A percentile compares a stretch with the other conserved stretches of the same genome.
Evolutionary conservation across 2,329 filamentous ascomycete species (phyloP).

Genomic region (Endoconidiophora polonica): DNA sequence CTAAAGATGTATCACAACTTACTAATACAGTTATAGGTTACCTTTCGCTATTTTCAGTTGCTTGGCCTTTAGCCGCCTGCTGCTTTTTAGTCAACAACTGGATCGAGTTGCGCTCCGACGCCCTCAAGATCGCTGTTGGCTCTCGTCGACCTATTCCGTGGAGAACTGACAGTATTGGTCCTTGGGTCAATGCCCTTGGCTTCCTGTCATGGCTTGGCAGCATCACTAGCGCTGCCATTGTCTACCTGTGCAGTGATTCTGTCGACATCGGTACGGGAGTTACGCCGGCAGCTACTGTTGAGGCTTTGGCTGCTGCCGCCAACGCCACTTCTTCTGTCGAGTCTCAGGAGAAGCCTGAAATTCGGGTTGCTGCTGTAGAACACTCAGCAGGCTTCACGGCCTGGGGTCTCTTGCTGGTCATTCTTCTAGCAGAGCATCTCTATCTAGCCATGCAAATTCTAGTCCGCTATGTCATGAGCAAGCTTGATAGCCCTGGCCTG

Average conservation of each 20-base stretch:
- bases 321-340: neutral
- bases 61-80: constrained; percentile 84
- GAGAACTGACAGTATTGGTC: constrained; percentile 84
- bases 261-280: constrained; percentile 22
- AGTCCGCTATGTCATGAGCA: constrained; percentile 56
- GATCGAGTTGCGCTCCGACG: constrained; percentile 84
- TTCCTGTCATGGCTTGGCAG: constrained; percentile 92
- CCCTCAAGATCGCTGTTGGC: constrained; percentile 81
- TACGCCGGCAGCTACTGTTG: neutral
- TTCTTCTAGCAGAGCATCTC: constrained; percentile 76
- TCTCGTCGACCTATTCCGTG: constrained; percentile 80
- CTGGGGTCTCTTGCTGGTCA: constrained; percentile 65
- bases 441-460: constrained; percentile 64
- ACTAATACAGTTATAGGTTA: constrained; percentile 39
- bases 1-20: neutral
- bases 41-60: constrained; percentile 74
- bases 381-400: constrained; percentile 33
- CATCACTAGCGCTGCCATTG: constrained; percentile 69
- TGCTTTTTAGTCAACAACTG: constrained; percentile 93
- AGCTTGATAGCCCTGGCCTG: constrained; percentile 70
- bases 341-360: neutral
- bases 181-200: constrained; percentile 70
- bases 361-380: constrained; percentile 4
- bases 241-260: constrained; percentile 60
- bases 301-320: neutral